These are phyloP conservation scores for Colletotrichum spaethianum DNA, from an alignment of 2,329 filamentous ascomycete species.

Conservation along the genomic window DNA sequence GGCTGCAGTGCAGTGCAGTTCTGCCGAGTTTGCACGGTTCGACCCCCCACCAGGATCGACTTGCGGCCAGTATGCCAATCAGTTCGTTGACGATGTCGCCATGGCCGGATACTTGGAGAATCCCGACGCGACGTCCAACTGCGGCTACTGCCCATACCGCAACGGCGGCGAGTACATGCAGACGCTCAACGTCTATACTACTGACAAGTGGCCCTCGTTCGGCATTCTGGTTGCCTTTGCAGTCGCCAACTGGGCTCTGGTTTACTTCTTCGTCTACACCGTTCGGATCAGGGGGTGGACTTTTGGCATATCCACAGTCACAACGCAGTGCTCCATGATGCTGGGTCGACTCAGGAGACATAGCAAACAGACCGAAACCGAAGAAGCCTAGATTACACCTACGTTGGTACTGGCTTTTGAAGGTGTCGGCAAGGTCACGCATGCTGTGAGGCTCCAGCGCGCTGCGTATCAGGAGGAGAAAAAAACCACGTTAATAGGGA, in stretches of 20 bases:
- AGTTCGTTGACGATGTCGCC: conserved; percentile 65
- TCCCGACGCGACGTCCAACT: conserved; percentile 68
- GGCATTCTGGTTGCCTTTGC: conserved; percentile 81
- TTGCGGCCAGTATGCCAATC: conserved; percentile 74
- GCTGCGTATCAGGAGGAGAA: too few relatives aligned
- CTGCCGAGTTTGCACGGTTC: conserved; percentile 59
- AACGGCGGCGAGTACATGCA: conserved; percentile 73
- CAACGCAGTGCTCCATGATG: neutral
- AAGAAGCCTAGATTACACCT: neutral
- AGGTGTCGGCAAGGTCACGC: neutral
- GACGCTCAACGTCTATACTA: conserved; percentile 63
- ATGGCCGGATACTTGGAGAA: conserved; percentile 74
- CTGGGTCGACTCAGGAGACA: neutral
- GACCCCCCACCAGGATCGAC: conserved; percentile 75
- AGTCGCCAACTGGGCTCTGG: conserved; percentile 78
- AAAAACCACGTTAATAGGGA: too few relatives aligned
- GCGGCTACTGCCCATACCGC: conserved; percentile 78
- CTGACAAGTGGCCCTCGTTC: conserved; percentile 77
- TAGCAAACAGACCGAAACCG: neutral
- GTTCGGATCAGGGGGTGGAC: conserved; percentile 79
- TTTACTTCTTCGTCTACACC: conserved; percentile 84
- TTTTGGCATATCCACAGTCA: conserved; percentile 65
- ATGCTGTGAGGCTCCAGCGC: neutral
- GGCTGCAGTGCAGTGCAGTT: conserved; percentile 56
- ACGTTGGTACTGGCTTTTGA: too few relatives aligned